Evolutionary conservation across 352 stramenopile species (phyloP), one percentile per base, ranked within the genome.

Genomic region (Pythium guiyangense): DNA sequence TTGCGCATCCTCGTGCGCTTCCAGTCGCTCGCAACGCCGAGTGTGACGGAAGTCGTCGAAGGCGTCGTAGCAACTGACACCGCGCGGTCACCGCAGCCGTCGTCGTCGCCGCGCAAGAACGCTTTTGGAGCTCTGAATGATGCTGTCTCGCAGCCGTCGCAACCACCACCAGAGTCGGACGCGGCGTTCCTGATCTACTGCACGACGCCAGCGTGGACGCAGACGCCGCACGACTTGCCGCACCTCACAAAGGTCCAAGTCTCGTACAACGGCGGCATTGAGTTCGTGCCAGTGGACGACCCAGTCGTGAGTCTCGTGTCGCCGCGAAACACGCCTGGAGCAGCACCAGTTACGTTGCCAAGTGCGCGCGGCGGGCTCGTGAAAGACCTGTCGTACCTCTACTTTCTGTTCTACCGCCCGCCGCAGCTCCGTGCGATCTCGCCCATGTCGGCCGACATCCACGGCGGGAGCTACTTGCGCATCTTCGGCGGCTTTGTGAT

Each of bases 241-340:
- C 66, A 79, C 37, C 68, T 91, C 20, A 90, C 80, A 2, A 85
- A 88, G 49, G 65, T 92, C 0, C 80, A 90, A 57, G 69, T 92
- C 15, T 90, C 80, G 4, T 80, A 82, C 44, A 83, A 92, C 40
- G 64, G 59, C 34, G 80, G 83, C 6, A 60, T 70, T 22, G 81
- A 83, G 39, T 87, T 77, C 45, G 64, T 79, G 15, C 77, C 77
- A 4, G 48, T 43, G 4, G 67, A 77, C 39, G 68, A 67, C 9
- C 34, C 57, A 11, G 27, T 59, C 15, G 6, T 54, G 26, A 44
- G 49, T 10, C 1, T 59, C 18, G 49, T 43, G 9, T 64, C 58
- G 5, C 58, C 58, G 42, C 45, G 45, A 31, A 27, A 5, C 22
- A 20, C 48, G 25, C 20, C 39, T 10, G n/a, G 35, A 37, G 14